Percentiles rank a stretch among this genome's conserved stretches.
These are phyloP conservation scores for Jatropha curcas DNA, from an alignment of 345 rosid species.

Conservation along the genomic window DNA sequence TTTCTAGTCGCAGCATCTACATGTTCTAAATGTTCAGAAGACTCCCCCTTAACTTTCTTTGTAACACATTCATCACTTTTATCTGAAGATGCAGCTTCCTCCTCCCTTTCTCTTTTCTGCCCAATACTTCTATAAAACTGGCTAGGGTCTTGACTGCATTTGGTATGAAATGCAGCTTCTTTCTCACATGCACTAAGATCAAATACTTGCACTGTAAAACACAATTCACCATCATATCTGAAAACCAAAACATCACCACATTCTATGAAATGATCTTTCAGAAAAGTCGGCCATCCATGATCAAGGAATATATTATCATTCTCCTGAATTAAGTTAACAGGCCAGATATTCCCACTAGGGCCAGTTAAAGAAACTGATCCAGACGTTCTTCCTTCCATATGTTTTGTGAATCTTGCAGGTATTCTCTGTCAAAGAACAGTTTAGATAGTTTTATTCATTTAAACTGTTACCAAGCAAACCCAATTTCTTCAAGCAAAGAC, in stretches of 20 bases:
- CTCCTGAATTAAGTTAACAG: constrained; percentile 36
- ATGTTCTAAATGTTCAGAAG: constrained; percentile 19
- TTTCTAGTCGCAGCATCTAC: not conserved
- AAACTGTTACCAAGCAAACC: not conserved
- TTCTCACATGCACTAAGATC: constrained; percentile 55
- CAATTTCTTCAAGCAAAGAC: constrained; percentile 2
- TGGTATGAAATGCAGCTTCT: constrained; percentile 47
- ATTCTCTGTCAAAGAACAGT: constrained; percentile 41
- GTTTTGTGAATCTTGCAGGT: constrained; percentile 39
- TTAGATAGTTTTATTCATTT: not conserved
- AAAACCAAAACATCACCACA: constrained; percentile 60
- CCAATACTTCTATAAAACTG: constrained; percentile 19
- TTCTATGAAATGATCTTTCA: constrained; percentile 44
- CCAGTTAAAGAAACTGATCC: constrained; percentile 47
- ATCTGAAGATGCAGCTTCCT: constrained; percentile 25
- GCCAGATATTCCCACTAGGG: constrained; percentile 58
- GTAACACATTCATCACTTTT: constrained; percentile 16
- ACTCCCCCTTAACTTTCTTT: constrained; percentile 29
- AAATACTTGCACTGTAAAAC: constrained; percentile 56
- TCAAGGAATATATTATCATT: constrained; percentile 35
- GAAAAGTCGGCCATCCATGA: constrained; percentile 52
- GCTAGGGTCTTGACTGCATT: constrained; percentile 38
- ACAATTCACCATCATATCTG: constrained; percentile 52
- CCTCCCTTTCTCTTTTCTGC: constrained; percentile 45
- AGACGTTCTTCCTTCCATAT: constrained; percentile 41